phyloP scores from a whole-genome alignment of 208 protist genomes.

The Naegleria gruberi region DNA sequence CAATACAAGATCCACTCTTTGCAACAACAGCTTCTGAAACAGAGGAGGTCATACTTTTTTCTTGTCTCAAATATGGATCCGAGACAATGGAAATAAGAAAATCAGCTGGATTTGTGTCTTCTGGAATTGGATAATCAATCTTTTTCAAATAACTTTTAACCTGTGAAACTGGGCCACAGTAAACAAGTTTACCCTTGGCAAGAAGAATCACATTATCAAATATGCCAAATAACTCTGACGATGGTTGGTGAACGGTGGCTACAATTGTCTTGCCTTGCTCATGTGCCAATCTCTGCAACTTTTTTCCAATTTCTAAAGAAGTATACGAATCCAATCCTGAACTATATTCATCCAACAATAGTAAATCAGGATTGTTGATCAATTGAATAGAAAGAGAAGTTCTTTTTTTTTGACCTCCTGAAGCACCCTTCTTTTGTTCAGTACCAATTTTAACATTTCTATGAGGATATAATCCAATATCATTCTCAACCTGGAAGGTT shows the following conservation, averaged over 20 bases:
- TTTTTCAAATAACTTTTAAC: conserved; percentile 18
- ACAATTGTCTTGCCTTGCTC: conserved; percentile 33
- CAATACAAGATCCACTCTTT: too few relatives aligned
- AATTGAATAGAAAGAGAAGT: conserved; percentile 73
- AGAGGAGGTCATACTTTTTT: neutral
- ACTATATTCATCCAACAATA: conserved; percentile 78
- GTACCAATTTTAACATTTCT: neutral
- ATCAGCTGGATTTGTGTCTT: conserved; percentile 22
- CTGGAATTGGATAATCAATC: conserved; percentile 18
- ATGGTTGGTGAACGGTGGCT: conserved; percentile 43
- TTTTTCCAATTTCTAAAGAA: neutral
- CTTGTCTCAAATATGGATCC: neutral
- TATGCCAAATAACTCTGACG: conserved; percentile 33
- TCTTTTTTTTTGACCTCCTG: conserved; percentile 74
- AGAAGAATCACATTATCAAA: conserved; percentile 24
- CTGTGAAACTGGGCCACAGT: conserved; percentile 14
- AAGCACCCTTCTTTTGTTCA: neutral
- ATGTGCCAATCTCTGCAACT: neutral
- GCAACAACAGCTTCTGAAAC: neutral
- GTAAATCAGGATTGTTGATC: conserved; percentile 63
- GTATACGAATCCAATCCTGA: conserved; percentile 39
- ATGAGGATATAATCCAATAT: neutral
- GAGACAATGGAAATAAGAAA: neutral
- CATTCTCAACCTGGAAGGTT: neutral
- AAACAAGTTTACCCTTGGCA: conserved; percentile 14